Evolutionary conservation across 768 basidiomycete species (phyloP), one percentile per base, ranked within the genome.

Genomic region (Leucosporidium scottii): DNA sequence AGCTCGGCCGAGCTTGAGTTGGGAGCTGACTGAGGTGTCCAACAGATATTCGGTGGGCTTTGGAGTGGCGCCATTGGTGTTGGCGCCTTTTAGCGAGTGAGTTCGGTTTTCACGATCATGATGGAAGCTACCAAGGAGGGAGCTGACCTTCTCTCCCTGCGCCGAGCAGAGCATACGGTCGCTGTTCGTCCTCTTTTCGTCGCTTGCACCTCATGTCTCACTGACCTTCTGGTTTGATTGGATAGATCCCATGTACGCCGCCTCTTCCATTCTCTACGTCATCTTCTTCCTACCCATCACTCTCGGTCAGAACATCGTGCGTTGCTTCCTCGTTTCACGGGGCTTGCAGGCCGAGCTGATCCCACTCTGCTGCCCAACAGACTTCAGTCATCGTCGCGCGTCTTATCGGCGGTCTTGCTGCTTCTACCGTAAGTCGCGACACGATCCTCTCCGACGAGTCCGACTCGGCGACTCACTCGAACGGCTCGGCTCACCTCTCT

Each of bases 371-470:
- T 8, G 7, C 17, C 25, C 1, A 3, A 12, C 61, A 67, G 66
- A 15, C 20, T 15, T 77, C 78, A 27, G 74, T 80, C 30, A 66
- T 80, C 30, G 65, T 78, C 21, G 71, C 73, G 21, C 75, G 79
- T 9, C 50, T 51, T 8, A 51, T 51, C 13, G 39, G 50, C 17
- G 50, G 50, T 51, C 25, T 51, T 7, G 25, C 25, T 51, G 50
- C 23, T 7, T 51, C 6, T 77, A 44, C 39, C 39, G 39, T 80
- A 67, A 59, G 80, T 4, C 61, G 67, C 10, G 79, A 79, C 13
- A 62, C 71, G 9, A 75, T 76, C 1, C 79, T 77, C 4, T 74
- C n/a, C n/a, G n/a, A n/a, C n/a, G n/a, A n/a, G n/a, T n/a, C n/a
- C n/a, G n/a, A n/a, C n/a, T n/a, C n/a, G n/a, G n/a, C n/a, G n/a